Conservation (phyloP, 192 early-diverging fungal species). For the Linnemannia elongata region DNA sequence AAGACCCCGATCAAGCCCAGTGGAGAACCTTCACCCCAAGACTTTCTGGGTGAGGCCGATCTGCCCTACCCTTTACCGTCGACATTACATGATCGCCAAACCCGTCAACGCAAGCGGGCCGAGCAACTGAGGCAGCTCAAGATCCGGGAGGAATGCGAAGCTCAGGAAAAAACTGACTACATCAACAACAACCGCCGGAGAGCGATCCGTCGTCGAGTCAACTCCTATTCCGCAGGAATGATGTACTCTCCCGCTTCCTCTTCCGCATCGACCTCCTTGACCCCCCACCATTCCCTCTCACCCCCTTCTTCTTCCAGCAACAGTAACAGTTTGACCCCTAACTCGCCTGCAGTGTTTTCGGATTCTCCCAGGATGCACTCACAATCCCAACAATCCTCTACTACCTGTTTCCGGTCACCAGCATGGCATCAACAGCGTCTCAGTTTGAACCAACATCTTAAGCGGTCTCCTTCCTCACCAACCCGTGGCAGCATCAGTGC, state of each 20-base stretch:
- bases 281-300: background rate
- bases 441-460: slow-evolving; percentile 13
- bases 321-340: background rate
- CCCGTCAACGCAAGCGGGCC: slow-evolving; percentile 41
- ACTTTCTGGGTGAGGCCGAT: slow-evolving; percentile 50
- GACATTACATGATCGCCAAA: slow-evolving; percentile 39
- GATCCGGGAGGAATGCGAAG: slow-evolving; percentile 45
- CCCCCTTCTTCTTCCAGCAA: background rate
- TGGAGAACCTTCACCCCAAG: slow-evolving; percentile 40
- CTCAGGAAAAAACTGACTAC: slow-evolving; percentile 9
- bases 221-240: slow-evolving; percentile 33
- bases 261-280: background rate
- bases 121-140: slow-evolving; percentile 49
- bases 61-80: slow-evolving; percentile 48
- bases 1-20: background rate
- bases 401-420: background rate
- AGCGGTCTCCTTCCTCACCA: slow-evolving; percentile 36
- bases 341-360: background rate
- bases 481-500: background rate
- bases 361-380: background rate
- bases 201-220: slow-evolving; percentile 18
- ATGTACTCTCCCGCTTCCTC: background rate
- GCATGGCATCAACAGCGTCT: background rate
- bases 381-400: background rate
- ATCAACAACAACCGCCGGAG: slow-evolving; percentile 7